These are phyloP conservation scores for Entrophospora sp. DNA, from an alignment of 192 early-diverging fungal genomes.

Conservation along the genomic window DNA sequence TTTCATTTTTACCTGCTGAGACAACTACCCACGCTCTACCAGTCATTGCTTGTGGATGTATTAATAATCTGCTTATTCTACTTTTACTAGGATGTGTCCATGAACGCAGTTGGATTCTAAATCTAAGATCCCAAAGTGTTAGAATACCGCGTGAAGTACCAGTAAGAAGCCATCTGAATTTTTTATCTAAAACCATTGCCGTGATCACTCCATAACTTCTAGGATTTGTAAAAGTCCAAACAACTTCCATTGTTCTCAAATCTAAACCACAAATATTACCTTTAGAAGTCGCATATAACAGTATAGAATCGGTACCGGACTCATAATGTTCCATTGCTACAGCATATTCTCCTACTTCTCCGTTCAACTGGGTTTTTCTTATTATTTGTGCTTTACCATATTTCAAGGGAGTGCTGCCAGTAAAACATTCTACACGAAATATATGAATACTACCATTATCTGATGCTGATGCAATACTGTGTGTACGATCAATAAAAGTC, in stretches of 20 bases:
- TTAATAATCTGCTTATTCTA: slow-evolving; percentile 46
- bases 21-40: slow-evolving; percentile 53
- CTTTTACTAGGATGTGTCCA: slow-evolving; percentile 69
- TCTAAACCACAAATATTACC: slow-evolving; percentile 68
- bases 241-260: slow-evolving; percentile 59
- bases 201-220: slow-evolving; percentile 57
- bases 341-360: slow-evolving; percentile 57
- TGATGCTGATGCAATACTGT: slow-evolving; percentile 70
- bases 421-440: slow-evolving; percentile 43
- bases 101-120: slow-evolving; percentile 54
- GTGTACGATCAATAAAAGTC: slow-evolving; percentile 67
- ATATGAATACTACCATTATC: slow-evolving; percentile 79
- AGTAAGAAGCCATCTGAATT: slow-evolving; percentile 56
- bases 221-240: slow-evolving; percentile 50
- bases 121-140: slow-evolving; percentile 71
- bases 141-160: slow-evolving; percentile 72
- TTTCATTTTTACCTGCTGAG: slow-evolving; percentile 62
- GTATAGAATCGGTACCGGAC: slow-evolving; percentile 52
- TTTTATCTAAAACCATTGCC: slow-evolving; percentile 52
- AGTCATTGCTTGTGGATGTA: slow-evolving; percentile 37
- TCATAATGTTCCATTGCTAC: slow-evolving; percentile 59
- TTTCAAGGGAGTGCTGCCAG: slow-evolving; percentile 33
- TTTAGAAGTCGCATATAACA: slow-evolving; percentile 60
- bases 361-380: slow-evolving; percentile 42
- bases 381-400: slow-evolving; percentile 58